Evolutionary conservation across 129 eudicot genomes (phyloP), one percentile per base, ranked within the genome.

Genomic region (Artemisia annua): DNA sequence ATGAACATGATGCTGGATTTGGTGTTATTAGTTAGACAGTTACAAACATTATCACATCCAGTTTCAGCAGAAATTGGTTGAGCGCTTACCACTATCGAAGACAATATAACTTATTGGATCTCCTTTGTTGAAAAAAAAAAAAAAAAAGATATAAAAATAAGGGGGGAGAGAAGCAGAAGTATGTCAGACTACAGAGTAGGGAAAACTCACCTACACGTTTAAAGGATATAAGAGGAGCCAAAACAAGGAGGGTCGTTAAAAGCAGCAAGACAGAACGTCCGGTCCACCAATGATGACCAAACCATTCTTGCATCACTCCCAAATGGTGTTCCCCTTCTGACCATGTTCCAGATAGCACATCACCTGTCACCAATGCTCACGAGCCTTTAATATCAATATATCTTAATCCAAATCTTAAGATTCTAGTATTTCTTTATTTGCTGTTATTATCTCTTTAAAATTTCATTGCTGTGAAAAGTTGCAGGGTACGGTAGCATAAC

Each of bases 301-400:
- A 85, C 98, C 98, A 92, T 84, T 92, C 98, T 84, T 89, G 95
- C 88, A 89, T 73, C 76, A 92, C 88, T 19, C 98, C 98, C 35
- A 81, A 76, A 82, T 92, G 91, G 77, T 85, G 89, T 61, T 81
- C 83, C 52, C 96, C 96, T 24, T 85, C 94, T 44, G 95, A 83
- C 86, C 89, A 78, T 18, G 95, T 85, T 48, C 92, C 98, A 5
- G 95, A 90, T 71, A 92, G 79, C 80, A 92, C 98, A 87, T 89
- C 98, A 58, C 98, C 98, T 92, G 91, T 62, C 78, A 81, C 49
- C 70, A 71, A 72, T 18, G 57, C 16, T 20, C 60, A 70, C 39
- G 12, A 24, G 28, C 14, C 28, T 67, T 67, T 32, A 77, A 46
- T 14, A 22, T 73, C 63, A 58, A 48, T 69, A 2, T 8, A 19